Percentiles rank a stretch among this genome's conserved stretches.
phyloP scores from a whole-genome alignment of 2,329 filamentous ascomycete species.

The Parafenestella ontariensis region DNA sequence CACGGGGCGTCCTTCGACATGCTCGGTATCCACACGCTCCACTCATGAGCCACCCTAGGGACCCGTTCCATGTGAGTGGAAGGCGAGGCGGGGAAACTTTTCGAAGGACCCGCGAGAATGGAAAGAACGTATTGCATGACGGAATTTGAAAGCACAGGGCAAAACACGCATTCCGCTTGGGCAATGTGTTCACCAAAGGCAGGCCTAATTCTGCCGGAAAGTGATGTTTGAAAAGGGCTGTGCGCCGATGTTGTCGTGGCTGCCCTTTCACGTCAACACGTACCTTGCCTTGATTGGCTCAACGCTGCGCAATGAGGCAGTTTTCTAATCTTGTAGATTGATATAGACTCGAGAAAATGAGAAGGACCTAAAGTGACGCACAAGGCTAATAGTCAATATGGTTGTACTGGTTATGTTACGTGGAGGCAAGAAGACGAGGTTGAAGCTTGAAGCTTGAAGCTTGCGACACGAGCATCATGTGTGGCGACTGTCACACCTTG shows the following conservation, averaged over 20 bases:
- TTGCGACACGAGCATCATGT: not conserved
- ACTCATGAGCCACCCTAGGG: not conserved
- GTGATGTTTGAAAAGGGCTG: constrained; percentile 14
- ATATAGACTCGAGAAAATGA: not conserved
- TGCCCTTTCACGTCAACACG: constrained; percentile 33
- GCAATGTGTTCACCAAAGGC: constrained; percentile 10
- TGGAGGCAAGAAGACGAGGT: not conserved
- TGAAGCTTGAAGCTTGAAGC: not conserved
- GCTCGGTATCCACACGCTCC: constrained; percentile 4
- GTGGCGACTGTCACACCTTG: not conserved
- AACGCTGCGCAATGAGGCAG: constrained; percentile 20
- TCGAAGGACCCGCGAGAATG: constrained; percentile 12
- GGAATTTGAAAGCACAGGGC: constrained; percentile 1
- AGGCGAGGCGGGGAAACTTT: constrained; percentile 10
- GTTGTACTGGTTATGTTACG: not conserved
- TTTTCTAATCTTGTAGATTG: not conserved
- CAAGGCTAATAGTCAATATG: not conserved
- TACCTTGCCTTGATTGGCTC: constrained; percentile 38
- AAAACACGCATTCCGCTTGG: constrained; percentile 2
- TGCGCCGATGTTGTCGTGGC: constrained; percentile 31
- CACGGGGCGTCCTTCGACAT: constrained; percentile 5
- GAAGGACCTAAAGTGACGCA: constrained; percentile 5
- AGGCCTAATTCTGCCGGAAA: not conserved
- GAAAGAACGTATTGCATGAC: constrained; percentile 18
- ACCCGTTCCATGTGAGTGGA: constrained; percentile 7